Conservation (phyloP, 1,284 basidiomycete genomes). For the Vanrija pseudolonga region DNA sequence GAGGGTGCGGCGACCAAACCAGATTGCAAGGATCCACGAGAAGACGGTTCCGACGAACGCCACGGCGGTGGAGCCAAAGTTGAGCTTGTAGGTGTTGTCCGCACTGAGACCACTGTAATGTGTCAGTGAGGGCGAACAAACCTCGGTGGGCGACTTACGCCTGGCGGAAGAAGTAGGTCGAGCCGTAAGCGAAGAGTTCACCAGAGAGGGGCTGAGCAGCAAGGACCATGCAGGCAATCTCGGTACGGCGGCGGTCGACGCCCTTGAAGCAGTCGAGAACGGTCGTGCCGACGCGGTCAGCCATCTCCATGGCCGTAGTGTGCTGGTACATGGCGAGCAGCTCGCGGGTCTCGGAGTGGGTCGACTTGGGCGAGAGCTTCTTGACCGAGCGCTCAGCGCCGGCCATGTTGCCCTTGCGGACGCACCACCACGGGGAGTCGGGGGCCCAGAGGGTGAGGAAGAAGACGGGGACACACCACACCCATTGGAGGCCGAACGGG, state of each 20-base stretch:
- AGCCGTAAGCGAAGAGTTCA: no score
- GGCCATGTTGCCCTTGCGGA: slow-evolving; percentile 15
- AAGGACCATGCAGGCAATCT: slow-evolving; percentile 24
- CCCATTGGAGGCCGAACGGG: slow-evolving; percentile 37
- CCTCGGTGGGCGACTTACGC: no score
- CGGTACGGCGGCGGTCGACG: slow-evolving; percentile 41
- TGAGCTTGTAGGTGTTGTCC: not conserved
- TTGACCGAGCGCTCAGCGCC: slow-evolving; percentile 18
- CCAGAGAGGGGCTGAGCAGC: no score
- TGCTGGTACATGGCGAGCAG: not conserved
- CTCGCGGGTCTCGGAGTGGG: not conserved
- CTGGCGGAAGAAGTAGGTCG: not conserved
- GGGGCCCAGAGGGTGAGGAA: slow-evolving; percentile 26
- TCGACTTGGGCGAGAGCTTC: slow-evolving; percentile 1
- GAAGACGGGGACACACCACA: slow-evolving; percentile 38
- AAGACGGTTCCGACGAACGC: slow-evolving; percentile 1
- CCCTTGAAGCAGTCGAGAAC: slow-evolving; percentile 49
- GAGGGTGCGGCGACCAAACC: slow-evolving; percentile 25
- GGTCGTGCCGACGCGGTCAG: slow-evolving; percentile 21
- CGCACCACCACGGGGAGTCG: slow-evolving; percentile 25
- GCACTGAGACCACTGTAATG: not conserved
- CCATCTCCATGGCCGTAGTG: no score
- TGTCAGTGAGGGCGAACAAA: no score
- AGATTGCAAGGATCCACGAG: not conserved
- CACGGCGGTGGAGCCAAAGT: not conserved